phyloP scores from a whole-genome alignment of 805 yeast species.

The Peterozyma xylosa region DNA sequence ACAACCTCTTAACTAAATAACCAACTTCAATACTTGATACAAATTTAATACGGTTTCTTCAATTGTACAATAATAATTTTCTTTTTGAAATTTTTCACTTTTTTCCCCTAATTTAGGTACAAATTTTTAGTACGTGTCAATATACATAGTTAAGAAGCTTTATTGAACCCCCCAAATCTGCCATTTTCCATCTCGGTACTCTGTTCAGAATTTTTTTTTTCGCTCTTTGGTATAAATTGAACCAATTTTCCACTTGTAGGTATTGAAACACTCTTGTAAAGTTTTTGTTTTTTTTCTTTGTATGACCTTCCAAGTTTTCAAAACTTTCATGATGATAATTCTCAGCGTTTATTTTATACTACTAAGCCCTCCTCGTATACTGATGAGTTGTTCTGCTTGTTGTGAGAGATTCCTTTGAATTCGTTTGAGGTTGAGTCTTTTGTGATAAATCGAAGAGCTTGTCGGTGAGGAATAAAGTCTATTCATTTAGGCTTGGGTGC shows the following conservation, averaged over 20 bases:
- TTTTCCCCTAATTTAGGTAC: not conserved
- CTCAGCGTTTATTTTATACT: conserved; percentile 30
- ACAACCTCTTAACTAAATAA: too few relatives aligned
- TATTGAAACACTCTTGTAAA: too few relatives aligned
- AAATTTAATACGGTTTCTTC: too few relatives aligned
- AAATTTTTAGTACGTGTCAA: too few relatives aligned
- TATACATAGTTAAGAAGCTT: conserved; percentile 4
- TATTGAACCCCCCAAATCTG: not conserved
- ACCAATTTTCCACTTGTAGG: too few relatives aligned
- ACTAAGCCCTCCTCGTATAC: conserved; percentile 4
- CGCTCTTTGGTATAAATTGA: not conserved
- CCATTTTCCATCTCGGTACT: not conserved
- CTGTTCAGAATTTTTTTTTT: conserved; percentile 11
- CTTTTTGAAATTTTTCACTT: not conserved
- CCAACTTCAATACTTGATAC: too few relatives aligned
- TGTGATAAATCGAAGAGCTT: not conserved
- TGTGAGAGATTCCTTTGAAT: not conserved
- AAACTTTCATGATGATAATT: conserved; percentile 53
- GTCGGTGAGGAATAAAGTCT: not conserved
- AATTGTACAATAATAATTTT: not conserved
- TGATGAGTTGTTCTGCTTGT: not conserved
- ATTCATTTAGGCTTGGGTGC: conserved; percentile 3
- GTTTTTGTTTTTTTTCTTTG: conserved; percentile 19
- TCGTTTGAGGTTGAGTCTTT: conserved; percentile 1
- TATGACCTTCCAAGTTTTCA: conserved; percentile 62